Evolutionary conservation across 2,329 filamentous ascomycete genomes (phyloP).

Genomic region (Aspergillus texensis): DNA sequence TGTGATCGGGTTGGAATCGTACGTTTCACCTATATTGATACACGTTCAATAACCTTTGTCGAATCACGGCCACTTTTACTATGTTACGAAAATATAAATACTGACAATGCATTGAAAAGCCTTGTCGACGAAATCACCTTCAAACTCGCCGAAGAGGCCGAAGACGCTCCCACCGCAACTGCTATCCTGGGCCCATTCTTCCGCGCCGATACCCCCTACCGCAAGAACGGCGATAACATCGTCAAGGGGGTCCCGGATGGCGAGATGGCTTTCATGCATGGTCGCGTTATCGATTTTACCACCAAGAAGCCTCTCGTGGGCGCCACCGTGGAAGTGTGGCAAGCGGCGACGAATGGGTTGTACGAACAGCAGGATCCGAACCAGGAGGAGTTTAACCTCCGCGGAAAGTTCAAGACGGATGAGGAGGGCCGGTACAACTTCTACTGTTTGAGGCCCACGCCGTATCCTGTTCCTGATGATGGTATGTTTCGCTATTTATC

Average conservation of each 20-base stretch:
- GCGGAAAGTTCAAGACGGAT: constrained; percentile 72
- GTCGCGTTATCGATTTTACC: constrained; percentile 58
- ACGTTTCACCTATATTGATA: constrained; percentile 23
- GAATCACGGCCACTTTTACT: background rate
- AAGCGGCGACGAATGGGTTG: constrained; percentile 72
- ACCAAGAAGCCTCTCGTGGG: constrained; percentile 67
- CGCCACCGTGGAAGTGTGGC: constrained; percentile 76
- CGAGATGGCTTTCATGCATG: constrained; percentile 67
- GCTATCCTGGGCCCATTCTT: constrained; percentile 87
- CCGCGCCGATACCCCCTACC: constrained; percentile 69
- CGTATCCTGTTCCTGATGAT: constrained; percentile 60
- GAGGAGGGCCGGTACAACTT: constrained; percentile 64
- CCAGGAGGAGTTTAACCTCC: constrained; percentile 73
- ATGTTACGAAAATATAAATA: background rate
- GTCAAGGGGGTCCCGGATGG: constrained; percentile 52
- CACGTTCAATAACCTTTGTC: background rate
- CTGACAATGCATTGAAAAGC: constrained; percentile 23
- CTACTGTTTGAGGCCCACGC: constrained; percentile 63
- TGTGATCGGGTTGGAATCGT: constrained; percentile 61
- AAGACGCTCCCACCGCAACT: constrained; percentile 66
- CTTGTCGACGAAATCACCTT: constrained; percentile 82
- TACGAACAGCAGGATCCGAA: constrained; percentile 74
- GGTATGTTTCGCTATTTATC: constrained; percentile 28
- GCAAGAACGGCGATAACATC: constrained; percentile 71
- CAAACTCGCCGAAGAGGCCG: constrained; percentile 58